Evolutionary conservation across 371 early-diverging fungal species (phyloP).

Genomic region (Dichotomocladium elegans): DNA sequence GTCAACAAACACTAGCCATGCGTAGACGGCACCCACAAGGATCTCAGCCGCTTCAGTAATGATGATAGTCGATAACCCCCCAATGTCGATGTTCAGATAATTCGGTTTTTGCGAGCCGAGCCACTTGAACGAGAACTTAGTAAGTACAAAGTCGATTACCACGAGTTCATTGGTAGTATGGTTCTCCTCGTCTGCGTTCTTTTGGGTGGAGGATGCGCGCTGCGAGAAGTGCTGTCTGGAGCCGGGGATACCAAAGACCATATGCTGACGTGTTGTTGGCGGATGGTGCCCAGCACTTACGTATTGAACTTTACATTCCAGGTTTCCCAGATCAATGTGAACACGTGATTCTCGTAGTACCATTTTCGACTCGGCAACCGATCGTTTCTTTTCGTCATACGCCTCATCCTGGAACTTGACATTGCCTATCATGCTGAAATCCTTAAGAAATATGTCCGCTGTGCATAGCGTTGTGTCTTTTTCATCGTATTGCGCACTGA

Average conservation of each 20-base stretch:
- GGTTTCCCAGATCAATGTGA: constrained; percentile 48
- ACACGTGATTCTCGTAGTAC: constrained; percentile 58
- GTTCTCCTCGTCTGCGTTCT: constrained; percentile 5
- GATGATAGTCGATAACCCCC: constrained; percentile 48
- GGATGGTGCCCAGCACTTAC: constrained; percentile 30
- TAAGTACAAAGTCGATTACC: constrained; percentile 57
- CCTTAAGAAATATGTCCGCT: constrained; percentile 60
- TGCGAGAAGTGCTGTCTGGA: constrained; percentile 45
- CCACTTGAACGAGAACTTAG: constrained; percentile 52
- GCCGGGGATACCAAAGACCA: constrained; percentile 65
- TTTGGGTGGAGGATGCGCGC: constrained; percentile 1
- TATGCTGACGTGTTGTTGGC: constrained; percentile 5
- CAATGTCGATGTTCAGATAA: constrained; percentile 44
- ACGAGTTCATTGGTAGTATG: constrained; percentile 51
- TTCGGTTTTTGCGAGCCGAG: constrained; percentile 50
- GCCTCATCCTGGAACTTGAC: constrained; percentile 60
- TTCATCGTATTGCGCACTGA: constrained; percentile 61
- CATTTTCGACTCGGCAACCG: constrained; percentile 49
- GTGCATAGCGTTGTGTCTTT: constrained; percentile 65
- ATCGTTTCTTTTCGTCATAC: constrained; percentile 47
- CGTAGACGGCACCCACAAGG: constrained; percentile 65
- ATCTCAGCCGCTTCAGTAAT: constrained; percentile 76
- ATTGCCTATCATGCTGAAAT: constrained; percentile 50
- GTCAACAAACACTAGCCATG: constrained; percentile 72
- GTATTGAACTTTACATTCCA: constrained; percentile 57